These are phyloP conservation scores for Luvunga scandens DNA, from an alignment of 345 rosid genomes.

Conservation along the genomic window DNA sequence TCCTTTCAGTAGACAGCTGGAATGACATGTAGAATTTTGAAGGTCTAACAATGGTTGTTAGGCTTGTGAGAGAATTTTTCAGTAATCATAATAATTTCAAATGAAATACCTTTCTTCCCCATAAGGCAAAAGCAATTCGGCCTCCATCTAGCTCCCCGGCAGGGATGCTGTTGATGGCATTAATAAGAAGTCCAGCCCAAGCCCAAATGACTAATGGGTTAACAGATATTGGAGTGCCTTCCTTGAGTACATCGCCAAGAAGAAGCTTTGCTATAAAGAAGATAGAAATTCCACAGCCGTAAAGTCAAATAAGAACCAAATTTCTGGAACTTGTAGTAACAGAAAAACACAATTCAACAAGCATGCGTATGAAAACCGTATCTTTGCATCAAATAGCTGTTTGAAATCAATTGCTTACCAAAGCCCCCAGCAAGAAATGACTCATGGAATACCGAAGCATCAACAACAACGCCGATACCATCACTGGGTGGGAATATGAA, in stretches of 20 bases:
- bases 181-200: slow-evolving; percentile 93
- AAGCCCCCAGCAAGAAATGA: slow-evolving; percentile 86
- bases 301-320: neutral
- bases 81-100: neutral
- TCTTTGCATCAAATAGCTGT: neutral
- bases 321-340: neutral
- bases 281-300: slow-evolving; percentile 8
- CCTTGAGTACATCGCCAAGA: slow-evolving; percentile 80
- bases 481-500: slow-evolving; percentile 82
- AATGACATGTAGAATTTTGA: neutral
- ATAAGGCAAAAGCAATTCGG: slow-evolving; percentile 71
- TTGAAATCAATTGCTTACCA: slow-evolving; percentile 47
- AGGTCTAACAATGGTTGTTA: neutral
- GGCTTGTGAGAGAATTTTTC: neutral
- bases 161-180: slow-evolving; percentile 93
- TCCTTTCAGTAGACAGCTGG: neutral
- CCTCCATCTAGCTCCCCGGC: slow-evolving; percentile 97
- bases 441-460: slow-evolving; percentile 91
- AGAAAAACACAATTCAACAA: neutral
- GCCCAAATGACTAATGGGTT: slow-evolving; percentile 92
- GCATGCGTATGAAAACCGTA: neutral
- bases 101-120: slow-evolving; percentile 88
- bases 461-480: slow-evolving; percentile 81
- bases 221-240: slow-evolving; percentile 77
- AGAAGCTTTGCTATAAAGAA: slow-evolving; percentile 67